Base-by-base conservation (phyloP, 225 moss, liverwort and hornwort genomes). In the Sphagnum contortum region DNA sequence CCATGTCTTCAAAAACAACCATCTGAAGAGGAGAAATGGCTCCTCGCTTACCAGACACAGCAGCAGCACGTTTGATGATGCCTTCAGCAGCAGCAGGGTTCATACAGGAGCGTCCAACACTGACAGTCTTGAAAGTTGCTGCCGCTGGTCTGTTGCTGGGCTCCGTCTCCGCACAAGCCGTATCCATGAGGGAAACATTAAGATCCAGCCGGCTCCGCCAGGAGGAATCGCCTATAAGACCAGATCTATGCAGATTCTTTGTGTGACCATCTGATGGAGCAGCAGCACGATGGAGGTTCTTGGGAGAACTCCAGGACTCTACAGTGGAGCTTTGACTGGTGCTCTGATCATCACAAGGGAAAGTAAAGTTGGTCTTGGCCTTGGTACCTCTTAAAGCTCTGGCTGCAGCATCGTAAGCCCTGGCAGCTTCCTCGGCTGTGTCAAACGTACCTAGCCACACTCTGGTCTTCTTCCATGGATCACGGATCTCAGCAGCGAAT, bases 401-500 rank as follows among this genome's bases (percentile, higher is more conserved):
- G 6, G 52, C 52, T 6, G 52, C 52, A 6, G 52, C 6, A 52
- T 6, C 52, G 9, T 52, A 52, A 9, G 52, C 52, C 52, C 52
- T 52, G 6, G 52, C 52, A 9, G 52, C 52, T 9, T 52, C 52
- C 9, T 52, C 52, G 6, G 9, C 52, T 52, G 52, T 52, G 52
- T 52, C 52, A 52, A 52, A 52, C 6, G 9, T 52, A 9, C 52
- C 94, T 5, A 94, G 64, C 94, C 94, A 94, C 3, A 94, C 94
- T 58, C 94, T 52, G 52, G 52, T 52, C 52, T 52, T 52, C 52
- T 52, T 52, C 52, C 52, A 9, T 52, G 9, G 9, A 52, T 59
- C 94, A 75, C 94, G 81, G 80, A 94, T 94, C 91, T 94, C 94
- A 46, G 94, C 94, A 59, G 94, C 94, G 50, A 94, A 94, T 68